Conservation (phyloP, 768 basidiomycete species). For the Austroboletus eburneus region DNA sequence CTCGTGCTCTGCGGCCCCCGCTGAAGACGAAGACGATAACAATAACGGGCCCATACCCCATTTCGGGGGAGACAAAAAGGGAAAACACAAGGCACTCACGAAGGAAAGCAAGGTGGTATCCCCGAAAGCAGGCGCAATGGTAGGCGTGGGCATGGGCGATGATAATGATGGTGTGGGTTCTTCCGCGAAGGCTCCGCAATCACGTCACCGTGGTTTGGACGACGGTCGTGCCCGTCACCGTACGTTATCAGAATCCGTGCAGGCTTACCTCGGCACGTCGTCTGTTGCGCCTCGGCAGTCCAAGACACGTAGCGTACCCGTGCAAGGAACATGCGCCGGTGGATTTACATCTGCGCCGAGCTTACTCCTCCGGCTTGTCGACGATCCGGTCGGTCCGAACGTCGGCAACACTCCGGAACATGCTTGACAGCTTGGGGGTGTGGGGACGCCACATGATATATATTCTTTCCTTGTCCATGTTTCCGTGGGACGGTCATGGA, state of each 20-base stretch:
- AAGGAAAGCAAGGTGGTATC: background rate
- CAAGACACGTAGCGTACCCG: too few species aligned
- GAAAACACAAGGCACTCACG: slow-evolving; percentile 5
- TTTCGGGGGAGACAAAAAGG: slow-evolving; percentile 6
- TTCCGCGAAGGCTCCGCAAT: slow-evolving; percentile 11
- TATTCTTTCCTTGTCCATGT: too few species aligned
- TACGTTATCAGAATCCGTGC: slow-evolving; percentile 45
- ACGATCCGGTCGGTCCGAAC: too few species aligned
- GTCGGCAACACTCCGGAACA: too few species aligned
- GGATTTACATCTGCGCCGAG: too few species aligned
- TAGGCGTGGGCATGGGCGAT: too few species aligned
- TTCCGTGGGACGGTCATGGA: too few species aligned
- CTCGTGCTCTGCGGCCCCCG: background rate
- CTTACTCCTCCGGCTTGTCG: too few species aligned
- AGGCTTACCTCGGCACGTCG: slow-evolving; percentile 38
- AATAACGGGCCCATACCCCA: background rate
- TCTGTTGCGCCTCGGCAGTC: slow-evolving; percentile 3
- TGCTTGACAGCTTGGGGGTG: too few species aligned
- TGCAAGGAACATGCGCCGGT: too few species aligned
- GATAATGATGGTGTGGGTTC: slow-evolving; percentile 4
- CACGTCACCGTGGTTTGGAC: slow-evolving; percentile 17
- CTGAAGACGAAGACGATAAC: background rate
- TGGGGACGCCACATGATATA: too few species aligned
- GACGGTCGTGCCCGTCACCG: slow-evolving; percentile 36
- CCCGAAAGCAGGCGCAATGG: background rate